phyloP scores from a whole-genome alignment of 208 protist genomes.

The Wallacemonas sp. region DNA sequence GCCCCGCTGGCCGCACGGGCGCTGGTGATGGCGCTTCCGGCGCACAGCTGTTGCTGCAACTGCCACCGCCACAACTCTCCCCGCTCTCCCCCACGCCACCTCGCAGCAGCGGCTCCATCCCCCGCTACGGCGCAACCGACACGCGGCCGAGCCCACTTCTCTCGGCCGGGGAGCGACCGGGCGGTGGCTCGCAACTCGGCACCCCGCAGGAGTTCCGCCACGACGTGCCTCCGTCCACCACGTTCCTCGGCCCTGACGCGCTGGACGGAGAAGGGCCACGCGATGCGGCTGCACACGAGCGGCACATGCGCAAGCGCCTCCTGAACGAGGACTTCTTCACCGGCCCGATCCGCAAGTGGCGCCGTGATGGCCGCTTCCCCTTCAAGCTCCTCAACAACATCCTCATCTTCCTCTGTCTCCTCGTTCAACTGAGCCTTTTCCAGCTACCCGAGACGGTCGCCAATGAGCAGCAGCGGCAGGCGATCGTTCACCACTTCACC shows the following conservation, averaged over 20 bases:
- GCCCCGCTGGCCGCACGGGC: too few species aligned
- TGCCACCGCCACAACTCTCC: too few species aligned
- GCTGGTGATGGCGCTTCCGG: too few species aligned
- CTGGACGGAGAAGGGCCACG: too few species aligned
- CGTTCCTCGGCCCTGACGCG: too few species aligned
- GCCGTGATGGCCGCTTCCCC: constrained; percentile 36
- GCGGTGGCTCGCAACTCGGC: too few species aligned
- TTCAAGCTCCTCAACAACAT: constrained; percentile 47
- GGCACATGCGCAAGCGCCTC: constrained; percentile 18
- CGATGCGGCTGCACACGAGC: not conserved
- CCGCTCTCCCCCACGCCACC: too few species aligned
- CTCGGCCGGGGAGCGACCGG: too few species aligned
- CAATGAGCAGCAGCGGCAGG: constrained; percentile 43
- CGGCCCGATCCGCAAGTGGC: constrained; percentile 37
- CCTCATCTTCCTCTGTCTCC: constrained; percentile 34
- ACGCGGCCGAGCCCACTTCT: not conserved
- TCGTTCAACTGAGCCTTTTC: constrained; percentile 36
- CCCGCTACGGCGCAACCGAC: not conserved
- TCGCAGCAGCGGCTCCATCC: too few species aligned
- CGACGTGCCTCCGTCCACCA: too few species aligned
- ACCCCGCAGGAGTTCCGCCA: too few species aligned
- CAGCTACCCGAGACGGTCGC: constrained; percentile 36
- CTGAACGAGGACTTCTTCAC: constrained; percentile 49
- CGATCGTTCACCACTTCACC: constrained; percentile 51
- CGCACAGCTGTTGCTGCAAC: too few species aligned